These are phyloP conservation scores for Lecanicillium sp. DNA, from an alignment of 2,329 filamentous ascomycete genomes.

Conservation along the genomic window DNA sequence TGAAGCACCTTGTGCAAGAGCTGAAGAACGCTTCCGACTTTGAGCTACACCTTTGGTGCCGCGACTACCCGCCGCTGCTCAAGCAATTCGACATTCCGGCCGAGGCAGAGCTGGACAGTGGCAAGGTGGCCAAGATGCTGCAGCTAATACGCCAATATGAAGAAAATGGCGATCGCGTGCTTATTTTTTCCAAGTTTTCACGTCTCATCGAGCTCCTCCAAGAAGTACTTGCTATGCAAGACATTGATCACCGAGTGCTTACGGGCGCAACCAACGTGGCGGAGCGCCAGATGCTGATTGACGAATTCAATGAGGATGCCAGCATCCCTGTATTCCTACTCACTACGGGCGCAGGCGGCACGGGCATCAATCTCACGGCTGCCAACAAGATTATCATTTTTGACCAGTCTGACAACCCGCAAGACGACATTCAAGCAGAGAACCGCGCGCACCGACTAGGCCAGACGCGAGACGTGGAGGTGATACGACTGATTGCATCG, in stretches of 20 bases:
- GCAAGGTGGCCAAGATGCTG: conserved; percentile 77
- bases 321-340: conserved; percentile 85
- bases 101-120: conserved; percentile 52
- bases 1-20: conserved; percentile 45
- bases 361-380: conserved; percentile 89
- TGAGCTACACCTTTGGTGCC: conserved; percentile 57
- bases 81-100: conserved; percentile 44
- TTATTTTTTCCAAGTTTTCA: conserved; percentile 92
- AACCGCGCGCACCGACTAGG: conserved; percentile 94
- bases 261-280: conserved; percentile 77
- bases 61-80: conserved; percentile 46
- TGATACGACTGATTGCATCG: conserved; percentile 73
- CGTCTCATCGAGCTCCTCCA: conserved; percentile 86
- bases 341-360: conserved; percentile 90
- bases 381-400: conserved; percentile 98
- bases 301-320: conserved; percentile 70
- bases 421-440: conserved; percentile 97
- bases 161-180: conserved; percentile 71
- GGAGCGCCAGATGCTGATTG: conserved; percentile 78
- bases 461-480: conserved; percentile 83
- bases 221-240: conserved; percentile 65
- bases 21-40: conserved; percentile 54
- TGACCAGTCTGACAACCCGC: conserved; percentile 93
- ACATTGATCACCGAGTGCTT: conserved; percentile 73
- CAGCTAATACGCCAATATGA: conserved; percentile 67